Evolutionary conservation across 78 protist genomes (phyloP).

Genomic region (Dictyostelium intermedium): DNA sequence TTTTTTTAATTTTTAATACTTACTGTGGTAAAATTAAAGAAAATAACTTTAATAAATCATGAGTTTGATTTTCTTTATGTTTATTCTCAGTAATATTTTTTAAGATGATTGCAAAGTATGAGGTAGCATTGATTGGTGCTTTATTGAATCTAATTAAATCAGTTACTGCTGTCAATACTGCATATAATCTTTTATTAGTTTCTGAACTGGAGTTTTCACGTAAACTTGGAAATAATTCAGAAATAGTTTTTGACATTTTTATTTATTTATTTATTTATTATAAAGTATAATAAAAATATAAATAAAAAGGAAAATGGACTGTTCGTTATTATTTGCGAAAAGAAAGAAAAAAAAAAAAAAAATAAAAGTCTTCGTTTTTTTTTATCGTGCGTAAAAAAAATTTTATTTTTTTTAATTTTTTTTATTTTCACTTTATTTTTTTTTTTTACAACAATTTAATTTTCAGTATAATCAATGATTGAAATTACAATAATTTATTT

Average conservation of each 20-base stretch:
- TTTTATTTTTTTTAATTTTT: background rate
- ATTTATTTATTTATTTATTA: background rate
- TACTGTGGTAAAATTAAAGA: slow-evolving; percentile 36
- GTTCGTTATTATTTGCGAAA: background rate
- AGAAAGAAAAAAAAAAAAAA: background rate
- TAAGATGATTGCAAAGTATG: slow-evolving; percentile 42
- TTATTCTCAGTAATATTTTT: slow-evolving; percentile 1
- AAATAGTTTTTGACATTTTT: slow-evolving; percentile 10
- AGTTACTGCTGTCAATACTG: slow-evolving; percentile 32
- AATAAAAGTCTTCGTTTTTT: background rate
- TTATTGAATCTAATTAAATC: slow-evolving; percentile 47
- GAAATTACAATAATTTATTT: too few species aligned
- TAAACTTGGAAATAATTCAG: slow-evolving; percentile 49
- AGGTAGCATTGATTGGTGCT: slow-evolving; percentile 67
- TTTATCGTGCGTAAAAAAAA: background rate
- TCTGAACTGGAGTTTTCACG: background rate
- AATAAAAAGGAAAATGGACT: background rate
- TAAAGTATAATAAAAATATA: background rate
- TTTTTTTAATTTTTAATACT: too few species aligned
- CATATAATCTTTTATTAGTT: slow-evolving; percentile 13
- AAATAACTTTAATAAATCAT: slow-evolving; percentile 39
- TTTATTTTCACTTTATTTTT: background rate
- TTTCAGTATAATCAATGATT: background rate
- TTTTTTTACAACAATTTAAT: background rate
- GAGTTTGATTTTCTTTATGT: slow-evolving; percentile 20